phyloP scores from a whole-genome alignment of 2,329 filamentous ascomycete species.

The Trichoderma cornu-damae region DNA sequence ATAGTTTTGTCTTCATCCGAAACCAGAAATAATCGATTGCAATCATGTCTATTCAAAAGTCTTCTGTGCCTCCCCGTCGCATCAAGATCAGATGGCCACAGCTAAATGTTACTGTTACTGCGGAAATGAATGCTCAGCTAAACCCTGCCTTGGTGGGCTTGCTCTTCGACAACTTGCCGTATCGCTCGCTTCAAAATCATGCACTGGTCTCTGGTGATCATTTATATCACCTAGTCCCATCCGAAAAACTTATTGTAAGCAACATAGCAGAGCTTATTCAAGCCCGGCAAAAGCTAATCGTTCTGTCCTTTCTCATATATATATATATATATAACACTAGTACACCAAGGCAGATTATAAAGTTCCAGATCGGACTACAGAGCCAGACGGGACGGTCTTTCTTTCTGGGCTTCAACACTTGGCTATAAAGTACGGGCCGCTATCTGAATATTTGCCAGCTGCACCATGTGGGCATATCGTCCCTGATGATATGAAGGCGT shows the following conservation, averaged over 20 bases:
- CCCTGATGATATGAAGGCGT: not conserved
- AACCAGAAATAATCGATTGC: not conserved
- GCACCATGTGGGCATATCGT: not conserved
- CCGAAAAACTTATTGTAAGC: not conserved
- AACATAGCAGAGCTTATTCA: not conserved
- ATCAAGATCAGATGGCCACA: not conserved
- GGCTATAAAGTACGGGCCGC: not conserved
- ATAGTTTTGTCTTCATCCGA: not conserved
- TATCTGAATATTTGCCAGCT: not conserved
- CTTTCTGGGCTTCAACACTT: not conserved
- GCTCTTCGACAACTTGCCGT: not conserved
- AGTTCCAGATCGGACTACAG: not conserved
- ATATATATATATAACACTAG: too few species aligned
- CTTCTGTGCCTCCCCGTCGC: not conserved
- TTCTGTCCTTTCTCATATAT: not conserved
- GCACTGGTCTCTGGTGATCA: not conserved
- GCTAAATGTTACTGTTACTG: not conserved
- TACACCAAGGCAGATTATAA: not conserved
- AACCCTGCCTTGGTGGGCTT: not conserved
- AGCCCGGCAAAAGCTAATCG: not conserved
- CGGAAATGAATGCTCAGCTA: not conserved
- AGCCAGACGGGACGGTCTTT: not conserved
- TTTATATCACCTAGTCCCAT: not conserved
- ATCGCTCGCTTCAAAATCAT: not conserved
- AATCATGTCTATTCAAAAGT: not conserved